Evolutionary conservation across 164 flowering plant genomes (phyloP).

Genomic region (Nymphaea thermarum): DNA sequence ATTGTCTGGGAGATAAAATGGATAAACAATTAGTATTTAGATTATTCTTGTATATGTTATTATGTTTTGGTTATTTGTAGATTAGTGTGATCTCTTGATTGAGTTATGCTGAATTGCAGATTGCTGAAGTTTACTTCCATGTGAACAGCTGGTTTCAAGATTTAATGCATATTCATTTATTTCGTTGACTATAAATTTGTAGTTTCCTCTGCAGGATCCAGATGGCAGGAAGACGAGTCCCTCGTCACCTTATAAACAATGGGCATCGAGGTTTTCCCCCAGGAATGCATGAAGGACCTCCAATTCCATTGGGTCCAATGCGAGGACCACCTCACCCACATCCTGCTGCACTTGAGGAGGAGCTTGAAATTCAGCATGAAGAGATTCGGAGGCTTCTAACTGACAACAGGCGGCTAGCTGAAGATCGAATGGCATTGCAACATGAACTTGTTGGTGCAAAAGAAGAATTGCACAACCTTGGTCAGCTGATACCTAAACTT

Average conservation of each 20-base stretch:
- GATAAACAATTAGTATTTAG: too few species aligned
- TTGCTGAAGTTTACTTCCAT: background rate
- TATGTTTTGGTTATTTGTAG: too few species aligned
- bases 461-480: constrained; percentile 44
- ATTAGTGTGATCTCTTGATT: background rate
- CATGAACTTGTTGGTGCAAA: constrained; percentile 40
- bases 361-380: constrained; percentile 39
- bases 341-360: constrained; percentile 50
- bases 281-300: constrained; percentile 24
- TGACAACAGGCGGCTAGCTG: constrained; percentile 40
- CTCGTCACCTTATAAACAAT: constrained; percentile 25
- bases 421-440: constrained; percentile 40
- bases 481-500: constrained; percentile 32
- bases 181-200: too few species aligned
- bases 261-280: constrained; percentile 17
- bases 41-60: too few species aligned
- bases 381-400: constrained; percentile 41
- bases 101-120: background rate
- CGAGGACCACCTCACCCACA: constrained; percentile 24
- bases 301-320: constrained; percentile 23
- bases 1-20: too few species aligned
- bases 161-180: too few species aligned
- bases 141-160: background rate
- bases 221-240: constrained; percentile 51
- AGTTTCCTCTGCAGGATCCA: constrained; percentile 17